Evolutionary conservation across 2,329 filamentous ascomycete genomes (phyloP), one percentile per base, ranked within the genome.

Genomic region (Trichoderma harzianum): DNA sequence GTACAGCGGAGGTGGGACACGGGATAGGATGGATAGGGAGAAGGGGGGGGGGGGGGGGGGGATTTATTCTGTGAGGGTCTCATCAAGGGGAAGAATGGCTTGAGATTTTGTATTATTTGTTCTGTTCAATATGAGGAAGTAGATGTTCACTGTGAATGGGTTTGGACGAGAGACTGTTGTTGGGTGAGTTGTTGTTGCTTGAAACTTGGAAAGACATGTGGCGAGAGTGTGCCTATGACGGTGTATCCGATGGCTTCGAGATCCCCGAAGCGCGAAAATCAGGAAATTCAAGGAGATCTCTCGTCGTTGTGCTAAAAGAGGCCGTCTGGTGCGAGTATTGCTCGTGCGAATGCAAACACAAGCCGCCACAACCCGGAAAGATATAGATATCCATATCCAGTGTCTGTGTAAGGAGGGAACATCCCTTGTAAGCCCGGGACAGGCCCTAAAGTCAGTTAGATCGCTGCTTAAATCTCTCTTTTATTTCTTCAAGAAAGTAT

Each of bases 401-500:
- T n/a, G 34, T 30, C 21, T 65, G 69, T 71, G 61, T 32, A 71
- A 71, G 69, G 47, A 47, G 28, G 28, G 18, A 60, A 60, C 18
- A 34, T 18, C 8, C 6, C 36, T 34, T 39, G 61, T 64, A 53
- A 65, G 51, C 69, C 69, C 69, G 69, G 43, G 61, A 71, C 69
- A 71, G 60, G 28, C 16, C 32, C 69, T 71, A 57, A 71, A 71
- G 69, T 58, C 34, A 65, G 69, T 71, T 71, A 71, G 69, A 65
- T 60, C 51, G 36, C 18, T 65, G 26, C 43, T 64, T 24, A 60
- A 60, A 21, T 6, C 8, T 21, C n/a, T 34, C 3, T 26, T 16
- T 39, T 26, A 16, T 2, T 43, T 24, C 24, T 24, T 18, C n/a
- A n/a, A 26, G 7, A 43, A 16, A 24, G 32, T 43, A 60, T 34